A percentile compares a stretch with the other conserved stretches of the same genome.
phyloP scores from a whole-genome alignment of 306 rosid species.

The Elaeagnus macrophylla region DNA sequence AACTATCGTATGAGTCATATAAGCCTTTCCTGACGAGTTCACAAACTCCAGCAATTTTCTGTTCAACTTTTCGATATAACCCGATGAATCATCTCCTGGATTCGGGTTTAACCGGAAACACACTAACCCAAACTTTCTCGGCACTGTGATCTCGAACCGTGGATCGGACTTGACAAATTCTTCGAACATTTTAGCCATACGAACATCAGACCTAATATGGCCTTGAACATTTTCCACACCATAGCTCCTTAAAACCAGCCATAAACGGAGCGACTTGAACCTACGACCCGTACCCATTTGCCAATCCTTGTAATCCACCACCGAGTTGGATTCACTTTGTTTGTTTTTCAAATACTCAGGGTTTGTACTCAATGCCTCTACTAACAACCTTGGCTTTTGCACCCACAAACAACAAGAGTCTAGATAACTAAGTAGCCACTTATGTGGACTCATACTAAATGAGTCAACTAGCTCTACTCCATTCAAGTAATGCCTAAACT shows the following conservation, averaged over 20 bases:
- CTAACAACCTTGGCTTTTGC: slow-evolving; percentile 5
- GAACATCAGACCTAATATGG: slow-evolving; percentile 10
- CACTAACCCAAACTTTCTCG: slow-evolving; percentile 11
- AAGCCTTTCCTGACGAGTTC: slow-evolving; percentile 30
- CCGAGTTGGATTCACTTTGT: slow-evolving; percentile 7
- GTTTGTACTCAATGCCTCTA: slow-evolving; percentile 7
- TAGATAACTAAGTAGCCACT: slow-evolving; percentile 25
- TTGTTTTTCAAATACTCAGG: slow-evolving; percentile 22
- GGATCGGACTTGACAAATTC: slow-evolving; percentile 4
- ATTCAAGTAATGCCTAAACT: slow-evolving; percentile 28
- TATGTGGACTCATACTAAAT: slow-evolving; percentile 34
- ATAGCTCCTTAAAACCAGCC: slow-evolving; percentile 20
- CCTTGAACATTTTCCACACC: slow-evolving; percentile 14
- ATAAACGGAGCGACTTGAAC: slow-evolving; percentile 10
- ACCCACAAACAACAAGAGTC: slow-evolving; percentile 41
- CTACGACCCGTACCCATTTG: slow-evolving; percentile 14
- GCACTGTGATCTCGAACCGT: slow-evolving; percentile 20
- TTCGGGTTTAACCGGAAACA: slow-evolving; percentile 9
- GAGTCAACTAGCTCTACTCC: slow-evolving; percentile 26
- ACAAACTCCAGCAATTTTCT: slow-evolving; percentile 28
- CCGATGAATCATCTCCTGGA: not conserved
- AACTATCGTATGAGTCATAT: slow-evolving; percentile 38
- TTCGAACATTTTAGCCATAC: slow-evolving; percentile 18
- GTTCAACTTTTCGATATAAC: slow-evolving; percentile 17
- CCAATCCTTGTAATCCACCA: slow-evolving; percentile 22